These are phyloP conservation scores for Sodiomyces alkalinus DNA, from an alignment of 2,329 filamentous ascomycete species.

Conservation along the genomic window DNA sequence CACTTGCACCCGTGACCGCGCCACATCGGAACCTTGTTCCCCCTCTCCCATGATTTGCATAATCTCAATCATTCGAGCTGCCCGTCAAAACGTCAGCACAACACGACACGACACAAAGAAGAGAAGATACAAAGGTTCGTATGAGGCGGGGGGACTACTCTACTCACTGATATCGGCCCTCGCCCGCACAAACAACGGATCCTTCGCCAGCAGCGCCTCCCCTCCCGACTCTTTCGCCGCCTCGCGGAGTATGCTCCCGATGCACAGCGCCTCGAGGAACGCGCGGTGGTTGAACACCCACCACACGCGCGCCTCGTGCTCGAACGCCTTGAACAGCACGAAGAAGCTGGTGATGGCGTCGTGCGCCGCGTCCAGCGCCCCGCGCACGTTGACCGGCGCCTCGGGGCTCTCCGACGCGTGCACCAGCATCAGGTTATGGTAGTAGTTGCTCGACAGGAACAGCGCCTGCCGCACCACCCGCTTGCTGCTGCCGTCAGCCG, in stretches of 20 bases:
- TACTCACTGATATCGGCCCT: slow-evolving; percentile 46
- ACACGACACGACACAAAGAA: slow-evolving; percentile 1
- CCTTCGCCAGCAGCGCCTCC: slow-evolving; percentile 29
- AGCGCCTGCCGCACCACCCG: slow-evolving; percentile 59
- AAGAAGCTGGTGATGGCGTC: slow-evolving; percentile 64
- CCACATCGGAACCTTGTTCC: slow-evolving; percentile 41
- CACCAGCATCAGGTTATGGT: slow-evolving; percentile 68
- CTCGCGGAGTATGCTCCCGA: slow-evolving; percentile 43
- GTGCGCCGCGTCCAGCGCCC: slow-evolving; percentile 59
- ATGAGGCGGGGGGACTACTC: too few species aligned
- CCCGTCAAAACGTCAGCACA: too few species aligned
- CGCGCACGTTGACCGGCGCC: slow-evolving; percentile 49
- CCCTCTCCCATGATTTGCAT: slow-evolving; percentile 42
- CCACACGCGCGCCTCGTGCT: slow-evolving; percentile 62
- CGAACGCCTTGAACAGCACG: slow-evolving; percentile 52
- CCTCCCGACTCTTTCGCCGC: slow-evolving; percentile 28
- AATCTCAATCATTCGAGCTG: slow-evolving; percentile 48
- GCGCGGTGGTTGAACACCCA: slow-evolving; percentile 75
- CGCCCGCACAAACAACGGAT: slow-evolving; percentile 45
- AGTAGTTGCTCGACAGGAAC: slow-evolving; percentile 70
- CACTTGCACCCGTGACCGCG: slow-evolving; percentile 42
- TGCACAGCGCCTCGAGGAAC: slow-evolving; percentile 61
- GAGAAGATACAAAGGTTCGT: slow-evolving; percentile 4
- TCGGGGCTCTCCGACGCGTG: slow-evolving; percentile 54
- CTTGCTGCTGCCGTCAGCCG: too few species aligned